These are phyloP conservation scores for Naganishia antarctica DNA, from an alignment of 768 basidiomycete genomes.

Conservation along the genomic window DNA sequence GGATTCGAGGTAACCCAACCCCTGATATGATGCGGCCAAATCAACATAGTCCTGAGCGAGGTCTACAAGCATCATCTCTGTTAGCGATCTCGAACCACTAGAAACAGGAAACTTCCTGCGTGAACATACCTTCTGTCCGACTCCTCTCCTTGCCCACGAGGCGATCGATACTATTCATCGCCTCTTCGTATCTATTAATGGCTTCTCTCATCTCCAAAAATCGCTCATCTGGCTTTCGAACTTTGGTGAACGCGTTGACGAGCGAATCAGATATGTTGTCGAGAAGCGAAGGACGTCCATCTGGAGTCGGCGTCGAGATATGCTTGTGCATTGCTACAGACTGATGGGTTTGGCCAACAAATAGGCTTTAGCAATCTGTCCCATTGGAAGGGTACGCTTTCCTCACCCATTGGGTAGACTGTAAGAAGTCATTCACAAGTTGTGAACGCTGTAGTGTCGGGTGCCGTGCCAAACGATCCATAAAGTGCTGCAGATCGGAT, in stretches of 20 bases:
- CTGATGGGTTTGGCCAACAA: constrained; percentile 53
- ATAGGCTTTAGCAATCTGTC: neutral
- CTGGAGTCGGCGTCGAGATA: constrained; percentile 72
- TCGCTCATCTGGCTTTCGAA: constrained; percentile 93
- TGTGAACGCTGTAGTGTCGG: constrained; percentile 88
- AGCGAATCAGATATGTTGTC: constrained; percentile 95
- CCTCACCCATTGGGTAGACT: constrained; percentile 96
- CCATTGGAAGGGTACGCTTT: neutral
- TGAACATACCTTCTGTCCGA: constrained; percentile 71
- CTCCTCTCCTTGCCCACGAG: constrained; percentile 71
- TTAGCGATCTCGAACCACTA: too few relatives aligned
- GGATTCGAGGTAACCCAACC: constrained; percentile 93
- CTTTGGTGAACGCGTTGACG: constrained; percentile 88
- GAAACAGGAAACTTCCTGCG: neutral
- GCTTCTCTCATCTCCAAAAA: constrained; percentile 86
- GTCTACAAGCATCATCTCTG: too few relatives aligned
- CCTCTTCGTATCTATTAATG: constrained; percentile 95
- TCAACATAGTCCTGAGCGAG: constrained; percentile 96
- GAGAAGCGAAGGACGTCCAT: constrained; percentile 60
- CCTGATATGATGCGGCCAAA: constrained; percentile 90
- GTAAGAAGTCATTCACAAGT: constrained; percentile 87
- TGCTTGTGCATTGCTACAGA: constrained; percentile 97
- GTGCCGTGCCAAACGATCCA: constrained; percentile 84
- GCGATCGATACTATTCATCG: constrained; percentile 73
- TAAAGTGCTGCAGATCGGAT: constrained; percentile 85